These are phyloP conservation scores for Taiozyma sp. DNA, from an alignment of 1,139 yeast genomes.

Conservation along the genomic window DNA sequence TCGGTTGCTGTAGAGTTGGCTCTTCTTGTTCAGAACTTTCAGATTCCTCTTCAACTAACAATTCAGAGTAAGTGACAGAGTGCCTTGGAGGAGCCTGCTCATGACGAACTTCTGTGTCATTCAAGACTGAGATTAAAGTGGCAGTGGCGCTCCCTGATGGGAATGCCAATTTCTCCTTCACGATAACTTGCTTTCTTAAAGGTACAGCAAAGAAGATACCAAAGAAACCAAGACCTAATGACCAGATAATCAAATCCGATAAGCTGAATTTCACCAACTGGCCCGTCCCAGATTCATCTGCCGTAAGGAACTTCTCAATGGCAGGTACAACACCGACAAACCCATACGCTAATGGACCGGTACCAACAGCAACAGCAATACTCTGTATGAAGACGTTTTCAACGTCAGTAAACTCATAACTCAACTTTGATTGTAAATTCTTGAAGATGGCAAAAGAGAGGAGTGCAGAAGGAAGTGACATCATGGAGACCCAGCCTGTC, in stretches of 20 bases:
- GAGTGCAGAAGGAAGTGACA: conserved; percentile 94
- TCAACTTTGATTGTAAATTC: conserved; percentile 36
- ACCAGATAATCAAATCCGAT: conserved; percentile 68
- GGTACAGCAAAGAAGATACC: conserved; percentile 96
- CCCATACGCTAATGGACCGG: conserved; percentile 94
- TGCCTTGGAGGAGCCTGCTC: conserved; percentile 31
- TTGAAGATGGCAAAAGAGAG: conserved; percentile 81
- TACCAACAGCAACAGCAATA: conserved; percentile 93
- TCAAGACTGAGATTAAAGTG: conserved; percentile 81
- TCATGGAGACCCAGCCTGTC: conserved; percentile 99
- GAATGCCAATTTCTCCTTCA: conserved; percentile 79
- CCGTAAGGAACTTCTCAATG: conserved; percentile 76
- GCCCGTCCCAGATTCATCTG: conserved; percentile 69
- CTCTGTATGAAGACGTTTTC: conserved; percentile 92
- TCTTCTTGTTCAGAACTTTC: conserved; percentile 4
- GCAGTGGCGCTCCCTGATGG: conserved; percentile 98
- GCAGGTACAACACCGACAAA: conserved; percentile 97
- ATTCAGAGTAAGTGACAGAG: conserved; percentile 27
- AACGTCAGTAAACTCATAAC: conserved; percentile 63
- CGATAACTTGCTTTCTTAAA: conserved; percentile 75
- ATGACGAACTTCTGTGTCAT: conserved; percentile 53
- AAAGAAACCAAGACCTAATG: conserved; percentile 79
- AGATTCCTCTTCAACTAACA: conserved; percentile 20
- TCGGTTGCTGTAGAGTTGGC: conserved; percentile 1
- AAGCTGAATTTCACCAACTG: conserved; percentile 29